Evolutionary conservation across 23 red algal species (phyloP).

Genomic region (Gracilaria domingensis): DNA sequence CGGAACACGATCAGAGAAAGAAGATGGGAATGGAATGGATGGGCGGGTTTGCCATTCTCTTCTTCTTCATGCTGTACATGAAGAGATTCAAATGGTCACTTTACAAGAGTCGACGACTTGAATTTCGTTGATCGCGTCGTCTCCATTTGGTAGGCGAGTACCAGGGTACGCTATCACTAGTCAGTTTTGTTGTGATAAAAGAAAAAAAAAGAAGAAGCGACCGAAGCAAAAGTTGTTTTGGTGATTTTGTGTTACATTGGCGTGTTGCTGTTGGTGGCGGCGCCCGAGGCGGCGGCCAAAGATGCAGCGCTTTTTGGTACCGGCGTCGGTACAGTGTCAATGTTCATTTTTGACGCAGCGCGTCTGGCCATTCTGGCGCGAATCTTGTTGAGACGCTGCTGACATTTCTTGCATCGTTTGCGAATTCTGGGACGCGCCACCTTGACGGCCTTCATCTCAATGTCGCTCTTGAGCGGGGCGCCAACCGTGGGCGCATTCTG

Average conservation of each 20-base stretch:
- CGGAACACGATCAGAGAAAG: conserved; percentile 96
- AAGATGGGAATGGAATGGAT: conserved; percentile 94
- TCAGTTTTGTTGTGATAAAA: conserved; percentile 38
- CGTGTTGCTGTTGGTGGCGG: background rate
- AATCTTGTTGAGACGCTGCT: conserved; percentile 22
- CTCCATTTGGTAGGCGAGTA: background rate
- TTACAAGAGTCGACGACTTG: conserved; percentile 90
- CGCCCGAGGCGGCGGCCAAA: too few relatives aligned
- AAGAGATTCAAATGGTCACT: conserved; percentile 96
- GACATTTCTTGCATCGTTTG: conserved; percentile 56
- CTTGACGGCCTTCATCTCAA: conserved; percentile 7
- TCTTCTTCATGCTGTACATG: conserved; percentile 76
- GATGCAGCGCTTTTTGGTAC: background rate
- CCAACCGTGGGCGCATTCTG: background rate
- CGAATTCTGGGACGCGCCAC: conserved; percentile 20
- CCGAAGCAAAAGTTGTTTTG: background rate
- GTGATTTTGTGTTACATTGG: conserved; percentile 15
- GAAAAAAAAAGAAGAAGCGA: conserved; percentile 7
- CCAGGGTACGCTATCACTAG: conserved; percentile 1
- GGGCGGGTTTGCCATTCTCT: conserved; percentile 78
- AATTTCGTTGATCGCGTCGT: conserved; percentile 67
- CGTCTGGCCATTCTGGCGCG: conserved; percentile 15
- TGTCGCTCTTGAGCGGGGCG: conserved; percentile 21
- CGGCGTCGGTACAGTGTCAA: background rate
- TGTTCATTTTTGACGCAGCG: background rate